Base-by-base conservation (phyloP, 2,329 filamentous ascomycete genomes). In the Cercospora sojina region DNA sequence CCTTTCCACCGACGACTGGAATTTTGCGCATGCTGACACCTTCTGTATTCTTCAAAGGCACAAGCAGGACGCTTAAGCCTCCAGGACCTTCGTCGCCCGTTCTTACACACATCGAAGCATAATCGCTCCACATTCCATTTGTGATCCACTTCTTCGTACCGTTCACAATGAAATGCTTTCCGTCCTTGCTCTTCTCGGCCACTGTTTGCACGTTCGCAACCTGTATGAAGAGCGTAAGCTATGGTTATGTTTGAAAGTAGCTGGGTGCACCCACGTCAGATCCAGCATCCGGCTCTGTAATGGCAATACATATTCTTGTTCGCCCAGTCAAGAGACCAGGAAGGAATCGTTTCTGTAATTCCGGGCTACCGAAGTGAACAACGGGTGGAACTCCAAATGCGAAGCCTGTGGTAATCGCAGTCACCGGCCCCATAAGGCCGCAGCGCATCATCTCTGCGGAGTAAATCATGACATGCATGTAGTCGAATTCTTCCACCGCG, bases 221-320 rank as follows among this genome's bases (percentile, higher is more conserved):
- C 57, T 59, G 12, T n/a, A 25, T 51, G 12, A 13, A 25, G 5
- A 1, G 7, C 6, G 25, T 51, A 23, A 51, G 47, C 47, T 27
- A n/a, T n/a, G n/a, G n/a, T n/a, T n/a, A n/a, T n/a, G n/a, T n/a
- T n/a, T n/a, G n/a, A n/a, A n/a, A n/a, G n/a, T n/a, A n/a, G n/a
- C 12, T n/a, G 47, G 16, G 4, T 9, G 23, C 5, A 53, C 47
- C n/a, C 47, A 53, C 47, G 29, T 96, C 92, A 41, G 86, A 90
- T 12, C 91, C 92, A 16, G 91, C 91, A 79, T 95, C 95, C 0
- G 92, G 91, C 79, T 96, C 92, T 1, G 91, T 94, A 75, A 96
- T 92, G 62, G 91, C 92, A 3, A 96, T 83, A 75, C 90, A 94
- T 77, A 94, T 91, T 83, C 93, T 93, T 86, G 94, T 95, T 83